Evolutionary conservation across 192 early-diverging fungal species (phyloP), one percentile per base, ranked within the genome.

Genomic region (Backusella mclennaniae): DNA sequence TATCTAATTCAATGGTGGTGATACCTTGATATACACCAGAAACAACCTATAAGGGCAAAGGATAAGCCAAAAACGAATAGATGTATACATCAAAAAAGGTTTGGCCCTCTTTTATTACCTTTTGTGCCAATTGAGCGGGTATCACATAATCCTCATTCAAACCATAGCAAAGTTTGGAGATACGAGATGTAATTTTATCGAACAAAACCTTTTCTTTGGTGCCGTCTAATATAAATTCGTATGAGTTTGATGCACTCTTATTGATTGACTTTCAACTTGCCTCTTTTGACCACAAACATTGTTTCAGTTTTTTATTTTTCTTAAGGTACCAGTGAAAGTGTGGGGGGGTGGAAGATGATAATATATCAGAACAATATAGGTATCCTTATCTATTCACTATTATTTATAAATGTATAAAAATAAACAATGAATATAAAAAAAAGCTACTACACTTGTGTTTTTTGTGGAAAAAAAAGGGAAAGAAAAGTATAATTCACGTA

Each of bases 1-100:
- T 99, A 86, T 99, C 97, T 53, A 99, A 89, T 83, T 97, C 96
- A 23, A 96, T 91, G 1, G 97, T 99, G 3, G 96, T 96, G 75
- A 99, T 96, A 67, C 97, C 97, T 83, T 97, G 94, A 87, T 97
- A 99, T 77, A 99, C 95, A 44, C 97, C 97, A 76, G 83, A 86
- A 73, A 99, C 93, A 69, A 95, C 94, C 93, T 93, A 71, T n/a
- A 15, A 11, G 41, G 36, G 21, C 0, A 11, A 4, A 3, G 26
- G 0, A 29, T 63, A 26, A 63, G 21, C 4, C 33, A 33, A 33
- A 59, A 59, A 26, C n/a, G n/a, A n/a, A 26, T 26, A 12, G 4
- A 21, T 39, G 11, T 39, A 38, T 39, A 39, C 11, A 3, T 39
- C 33, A 69, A 44, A 44, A 82, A 68, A 17, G 17, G 8, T 12